These are phyloP conservation scores for Diaporthe citrichinensis DNA, from an alignment of 2,329 filamentous ascomycete genomes.

Conservation along the genomic window DNA sequence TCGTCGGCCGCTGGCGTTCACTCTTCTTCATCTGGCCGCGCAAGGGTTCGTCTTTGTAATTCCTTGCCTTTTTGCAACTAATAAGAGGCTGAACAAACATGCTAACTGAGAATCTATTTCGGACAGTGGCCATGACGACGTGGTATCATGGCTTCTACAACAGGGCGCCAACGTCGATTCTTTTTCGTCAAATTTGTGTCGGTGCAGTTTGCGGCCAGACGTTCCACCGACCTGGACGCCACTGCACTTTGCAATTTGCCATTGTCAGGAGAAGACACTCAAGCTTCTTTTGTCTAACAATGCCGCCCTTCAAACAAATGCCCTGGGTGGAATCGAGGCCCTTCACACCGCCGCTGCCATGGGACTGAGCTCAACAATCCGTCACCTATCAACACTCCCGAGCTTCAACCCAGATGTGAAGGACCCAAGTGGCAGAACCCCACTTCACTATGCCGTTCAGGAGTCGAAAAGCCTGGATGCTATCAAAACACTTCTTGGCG, in stretches of 20 bases:
- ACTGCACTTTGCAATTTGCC: background rate
- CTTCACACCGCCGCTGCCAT: background rate
- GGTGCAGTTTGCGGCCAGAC: fast-evolving
- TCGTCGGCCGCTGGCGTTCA: background rate
- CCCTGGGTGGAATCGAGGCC: background rate
- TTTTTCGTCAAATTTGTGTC: background rate
- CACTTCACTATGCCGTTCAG: background rate
- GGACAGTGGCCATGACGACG: background rate
- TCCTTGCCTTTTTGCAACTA: background rate
- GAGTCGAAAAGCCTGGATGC: background rate
- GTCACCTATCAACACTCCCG: background rate
- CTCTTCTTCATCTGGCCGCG: background rate
- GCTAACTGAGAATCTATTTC: background rate
- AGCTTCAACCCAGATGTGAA: background rate
- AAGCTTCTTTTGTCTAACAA: background rate
- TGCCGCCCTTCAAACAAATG: background rate
- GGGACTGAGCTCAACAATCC: background rate
- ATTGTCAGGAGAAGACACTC: background rate
- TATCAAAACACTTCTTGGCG: background rate
- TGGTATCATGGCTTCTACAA: background rate
- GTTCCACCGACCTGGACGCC: background rate
- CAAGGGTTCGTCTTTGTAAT: background rate
- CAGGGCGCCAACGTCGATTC: background rate
- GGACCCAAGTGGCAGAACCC: background rate
- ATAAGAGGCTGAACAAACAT: too few relatives aligned